A percentile compares a stretch with the other conserved stretches of the same genome.
phyloP scores from a whole-genome alignment of 1,284 basidiomycete genomes.

The Vanrija humicola region DNA sequence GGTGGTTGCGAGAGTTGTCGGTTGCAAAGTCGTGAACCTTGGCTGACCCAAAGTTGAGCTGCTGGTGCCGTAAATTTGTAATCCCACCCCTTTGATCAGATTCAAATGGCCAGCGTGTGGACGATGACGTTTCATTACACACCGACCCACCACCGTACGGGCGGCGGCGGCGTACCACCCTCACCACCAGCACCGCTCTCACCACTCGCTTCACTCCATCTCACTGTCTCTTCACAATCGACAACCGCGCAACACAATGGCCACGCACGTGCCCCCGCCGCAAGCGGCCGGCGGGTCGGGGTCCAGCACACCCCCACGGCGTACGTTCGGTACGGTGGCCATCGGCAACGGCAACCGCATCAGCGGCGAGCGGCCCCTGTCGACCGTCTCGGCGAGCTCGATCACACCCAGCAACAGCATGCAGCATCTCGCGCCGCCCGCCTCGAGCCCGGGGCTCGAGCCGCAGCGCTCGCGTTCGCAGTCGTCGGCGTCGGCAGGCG shows the following conservation, averaged over 20 bases:
- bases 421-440: too few relatives aligned
- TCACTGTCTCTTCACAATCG: not conserved
- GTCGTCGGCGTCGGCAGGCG: constrained; percentile 4
- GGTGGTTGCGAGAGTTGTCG: not conserved
- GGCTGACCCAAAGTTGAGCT: not conserved
- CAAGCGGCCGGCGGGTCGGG: too few relatives aligned
- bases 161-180: not conserved
- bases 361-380: too few relatives aligned
- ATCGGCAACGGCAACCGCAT: not conserved
- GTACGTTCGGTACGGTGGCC: not conserved
- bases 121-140: not conserved
- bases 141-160: not conserved
- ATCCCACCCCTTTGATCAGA: not conserved
- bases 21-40: not conserved
- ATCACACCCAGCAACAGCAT: not conserved
- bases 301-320: constrained; percentile 2
- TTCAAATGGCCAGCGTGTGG: too few relatives aligned
- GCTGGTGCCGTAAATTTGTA: too few relatives aligned
- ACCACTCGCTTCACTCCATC: not conserved
- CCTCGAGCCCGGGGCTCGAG: not conserved
- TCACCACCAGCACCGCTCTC: not conserved
- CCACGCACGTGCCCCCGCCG: too few relatives aligned
- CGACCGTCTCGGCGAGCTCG: too few relatives aligned
- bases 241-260: not conserved
- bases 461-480: constrained; percentile 6